These are phyloP conservation scores for Selaginella moellendorffii DNA, from an alignment of 75 land plant genomes.

Conservation along the genomic window DNA sequence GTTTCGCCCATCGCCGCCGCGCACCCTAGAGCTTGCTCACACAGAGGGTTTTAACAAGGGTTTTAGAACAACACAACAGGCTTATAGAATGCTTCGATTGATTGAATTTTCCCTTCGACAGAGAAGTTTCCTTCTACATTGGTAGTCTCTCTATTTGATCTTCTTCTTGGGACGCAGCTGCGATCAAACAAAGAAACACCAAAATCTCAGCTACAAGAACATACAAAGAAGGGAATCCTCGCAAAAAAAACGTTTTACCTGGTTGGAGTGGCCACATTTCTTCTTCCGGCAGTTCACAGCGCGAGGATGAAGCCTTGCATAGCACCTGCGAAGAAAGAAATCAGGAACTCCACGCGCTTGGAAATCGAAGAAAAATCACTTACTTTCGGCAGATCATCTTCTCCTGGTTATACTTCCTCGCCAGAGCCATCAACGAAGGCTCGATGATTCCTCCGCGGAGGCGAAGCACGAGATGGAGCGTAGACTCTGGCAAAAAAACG, in stretches of 20 bases:
- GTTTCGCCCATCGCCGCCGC: too few relatives aligned
- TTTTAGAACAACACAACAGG: too few relatives aligned
- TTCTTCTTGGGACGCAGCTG: constrained; percentile 63
- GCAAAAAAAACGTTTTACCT: constrained; percentile 20
- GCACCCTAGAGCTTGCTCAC: too few relatives aligned
- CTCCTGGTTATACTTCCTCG: constrained; percentile 62
- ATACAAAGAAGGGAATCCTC: not conserved
- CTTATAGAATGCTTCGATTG: too few relatives aligned
- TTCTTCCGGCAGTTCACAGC: constrained; percentile 70
- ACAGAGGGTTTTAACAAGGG: too few relatives aligned
- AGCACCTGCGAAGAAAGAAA: constrained; percentile 31
- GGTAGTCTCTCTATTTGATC: constrained; percentile 25
- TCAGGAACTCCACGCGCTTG: not conserved
- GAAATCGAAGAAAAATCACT: constrained; percentile 8
- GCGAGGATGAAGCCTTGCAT: constrained; percentile 57
- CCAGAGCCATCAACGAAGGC: constrained; percentile 54
- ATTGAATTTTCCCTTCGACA: too few relatives aligned
- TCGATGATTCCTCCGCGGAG: constrained; percentile 60
- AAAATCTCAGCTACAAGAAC: constrained; percentile 1
- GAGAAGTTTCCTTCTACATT: not conserved
- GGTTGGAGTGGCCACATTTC: constrained; percentile 55
- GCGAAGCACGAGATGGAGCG: constrained; percentile 55
- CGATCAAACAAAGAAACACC: constrained; percentile 5
- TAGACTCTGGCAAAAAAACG: constrained; percentile 35
- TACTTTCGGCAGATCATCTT: constrained; percentile 72